These are phyloP conservation scores for Hypoxylon sp. DNA, from an alignment of 2,329 filamentous ascomycete species.

Conservation along the genomic window DNA sequence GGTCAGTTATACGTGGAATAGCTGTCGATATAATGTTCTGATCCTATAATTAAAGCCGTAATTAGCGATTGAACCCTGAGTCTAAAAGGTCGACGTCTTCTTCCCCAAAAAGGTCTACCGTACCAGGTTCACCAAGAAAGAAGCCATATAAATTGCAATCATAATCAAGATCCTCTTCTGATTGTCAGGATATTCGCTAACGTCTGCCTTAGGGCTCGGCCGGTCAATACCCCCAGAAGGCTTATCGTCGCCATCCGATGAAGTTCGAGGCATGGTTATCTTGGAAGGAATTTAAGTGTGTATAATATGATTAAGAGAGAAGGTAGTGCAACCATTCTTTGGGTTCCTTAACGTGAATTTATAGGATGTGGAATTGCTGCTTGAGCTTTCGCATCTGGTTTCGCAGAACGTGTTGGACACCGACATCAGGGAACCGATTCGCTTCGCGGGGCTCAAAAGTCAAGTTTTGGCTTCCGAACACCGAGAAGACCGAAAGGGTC, in stretches of 20 bases:
- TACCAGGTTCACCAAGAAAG: conserved; percentile 48
- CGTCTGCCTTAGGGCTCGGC: conserved; percentile 9
- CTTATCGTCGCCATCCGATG: conserved; percentile 35
- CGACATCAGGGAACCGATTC: conserved; percentile 11
- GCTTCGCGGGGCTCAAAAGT: conserved; percentile 46
- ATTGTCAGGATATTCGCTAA: conserved; percentile 45
- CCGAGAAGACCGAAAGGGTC: conserved; percentile 35
- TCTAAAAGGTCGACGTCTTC: neutral
- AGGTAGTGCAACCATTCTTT: neutral
- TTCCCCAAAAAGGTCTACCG: neutral
- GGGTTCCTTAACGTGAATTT: neutral
- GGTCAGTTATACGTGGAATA: conserved; percentile 50
- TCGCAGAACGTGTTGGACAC: neutral
- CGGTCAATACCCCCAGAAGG: conserved; percentile 13
- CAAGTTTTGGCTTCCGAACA: conserved; percentile 38
- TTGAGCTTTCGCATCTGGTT: neutral
- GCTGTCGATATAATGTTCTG: conserved; percentile 48
- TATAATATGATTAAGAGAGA: neutral
- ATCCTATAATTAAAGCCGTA: conserved; percentile 34
- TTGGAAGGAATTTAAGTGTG: neutral
- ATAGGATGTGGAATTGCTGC: neutral
- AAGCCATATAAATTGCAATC: conserved; percentile 45
- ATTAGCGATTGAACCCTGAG: conserved; percentile 20
- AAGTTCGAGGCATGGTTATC: conserved; percentile 11
- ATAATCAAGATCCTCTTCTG: conserved; percentile 48